These are phyloP conservation scores for Carpinus fangiana DNA, from an alignment of 306 rosid genomes.

Conservation along the genomic window DNA sequence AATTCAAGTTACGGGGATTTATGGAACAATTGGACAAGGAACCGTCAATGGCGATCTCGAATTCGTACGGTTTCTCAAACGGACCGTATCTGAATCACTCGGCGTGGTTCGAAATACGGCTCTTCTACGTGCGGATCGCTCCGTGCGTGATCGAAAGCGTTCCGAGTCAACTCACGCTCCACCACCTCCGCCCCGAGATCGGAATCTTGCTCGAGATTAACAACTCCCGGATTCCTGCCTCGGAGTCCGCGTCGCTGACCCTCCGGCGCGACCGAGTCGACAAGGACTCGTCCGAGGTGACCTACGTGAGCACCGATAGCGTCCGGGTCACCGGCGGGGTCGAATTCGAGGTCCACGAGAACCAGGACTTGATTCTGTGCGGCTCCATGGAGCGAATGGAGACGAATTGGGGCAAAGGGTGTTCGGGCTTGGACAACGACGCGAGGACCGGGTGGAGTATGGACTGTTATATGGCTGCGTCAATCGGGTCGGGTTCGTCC, in stretches of 20 bases:
- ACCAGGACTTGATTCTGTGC: constrained; percentile 66
- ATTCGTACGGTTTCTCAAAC: constrained; percentile 38
- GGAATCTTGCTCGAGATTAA: constrained; percentile 67
- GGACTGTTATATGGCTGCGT: constrained; percentile 67
- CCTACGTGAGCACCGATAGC: constrained; percentile 85
- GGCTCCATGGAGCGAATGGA: constrained; percentile 79
- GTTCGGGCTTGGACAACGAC: constrained; percentile 39
- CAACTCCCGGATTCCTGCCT: constrained; percentile 48
- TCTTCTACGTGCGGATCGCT: constrained; percentile 70
- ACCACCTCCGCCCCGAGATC: constrained; percentile 56
- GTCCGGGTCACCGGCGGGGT: constrained; percentile 61
- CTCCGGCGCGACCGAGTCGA: constrained; percentile 74
- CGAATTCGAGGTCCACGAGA: constrained; percentile 81
- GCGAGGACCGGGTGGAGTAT: constrained; percentile 62
- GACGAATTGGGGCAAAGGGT: constrained; percentile 52
- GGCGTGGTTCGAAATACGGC: constrained; percentile 57
- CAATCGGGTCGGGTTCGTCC: constrained; percentile 58
- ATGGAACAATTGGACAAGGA: constrained; percentile 56
- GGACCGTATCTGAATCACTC: constrained; percentile 48
- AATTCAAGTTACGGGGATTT: constrained; percentile 1
- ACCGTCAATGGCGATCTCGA: constrained; percentile 38
- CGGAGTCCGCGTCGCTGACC: constrained; percentile 43
- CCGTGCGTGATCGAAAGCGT: constrained; percentile 60
- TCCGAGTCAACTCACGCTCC: constrained; percentile 61
- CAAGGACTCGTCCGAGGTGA: constrained; percentile 71